A percentile compares a stretch with the other conserved stretches of the same genome.
phyloP scores from a whole-genome alignment of 148 eudicot species.

The Mesembryanthemum crystallinum region DNA sequence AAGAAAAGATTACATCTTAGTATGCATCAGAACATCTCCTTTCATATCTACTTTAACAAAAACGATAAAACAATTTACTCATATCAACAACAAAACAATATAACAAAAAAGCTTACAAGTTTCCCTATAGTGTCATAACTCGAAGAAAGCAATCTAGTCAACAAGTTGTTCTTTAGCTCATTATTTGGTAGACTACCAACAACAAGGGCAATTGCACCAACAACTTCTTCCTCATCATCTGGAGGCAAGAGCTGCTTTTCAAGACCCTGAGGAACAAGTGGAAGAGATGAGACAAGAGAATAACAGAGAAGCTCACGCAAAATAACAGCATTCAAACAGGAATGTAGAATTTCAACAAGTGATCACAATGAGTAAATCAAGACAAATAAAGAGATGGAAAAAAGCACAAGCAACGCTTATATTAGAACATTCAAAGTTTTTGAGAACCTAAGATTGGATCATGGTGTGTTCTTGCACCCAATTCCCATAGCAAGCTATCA shows the following conservation, averaged over 20 bases:
- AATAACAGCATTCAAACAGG: conserved; percentile 4
- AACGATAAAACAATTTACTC: neutral
- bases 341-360: neutral
- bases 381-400: neutral
- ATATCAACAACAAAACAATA: neutral
- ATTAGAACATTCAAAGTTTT: neutral
- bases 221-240: conserved; percentile 89
- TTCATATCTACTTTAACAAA: too few relatives aligned
- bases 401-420: neutral
- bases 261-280: conserved; percentile 47
- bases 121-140: conserved; percentile 70
- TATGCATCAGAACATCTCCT: neutral
- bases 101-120: conserved; percentile 61
- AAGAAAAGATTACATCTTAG: neutral
- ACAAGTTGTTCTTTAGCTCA: conserved; percentile 66
- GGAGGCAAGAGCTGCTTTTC: conserved; percentile 60
- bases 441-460: neutral
- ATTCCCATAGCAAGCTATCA: neutral
- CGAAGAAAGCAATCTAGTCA: conserved; percentile 69
- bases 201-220: conserved; percentile 69
- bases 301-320: neutral
- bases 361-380: neutral
- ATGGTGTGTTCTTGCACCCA: neutral
- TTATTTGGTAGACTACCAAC: conserved; percentile 59
- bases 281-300: conserved; percentile 5